Evolutionary conservation across 495 filamentous ascomycete genomes (phyloP).

Genomic region (Xylaria intraflava): DNA sequence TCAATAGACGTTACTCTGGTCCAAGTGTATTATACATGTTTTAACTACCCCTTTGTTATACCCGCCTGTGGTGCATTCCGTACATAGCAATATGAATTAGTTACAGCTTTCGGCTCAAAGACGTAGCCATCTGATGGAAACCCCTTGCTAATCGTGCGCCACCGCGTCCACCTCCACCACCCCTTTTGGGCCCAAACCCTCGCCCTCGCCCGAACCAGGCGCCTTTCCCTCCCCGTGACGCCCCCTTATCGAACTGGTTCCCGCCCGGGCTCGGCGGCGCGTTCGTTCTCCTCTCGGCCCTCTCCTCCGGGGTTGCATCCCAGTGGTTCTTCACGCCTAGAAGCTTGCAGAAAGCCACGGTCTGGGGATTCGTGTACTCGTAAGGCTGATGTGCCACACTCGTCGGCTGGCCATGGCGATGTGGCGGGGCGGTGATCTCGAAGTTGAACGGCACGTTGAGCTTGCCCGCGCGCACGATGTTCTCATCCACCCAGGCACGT

Average conservation of each 20-base stretch:
- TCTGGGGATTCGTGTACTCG: conserved; percentile 83
- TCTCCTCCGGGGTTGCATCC: conserved; percentile 61
- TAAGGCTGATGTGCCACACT: conserved; percentile 44
- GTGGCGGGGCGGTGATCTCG: conserved; percentile 62
- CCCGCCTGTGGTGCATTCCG: not conserved
- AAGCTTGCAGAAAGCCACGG: conserved; percentile 66
- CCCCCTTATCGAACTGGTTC: conserved; percentile 26
- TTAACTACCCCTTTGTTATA: conserved; percentile 2
- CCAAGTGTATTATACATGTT: not conserved
- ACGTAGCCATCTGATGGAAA: no score
- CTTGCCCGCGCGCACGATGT: conserved; percentile 54
- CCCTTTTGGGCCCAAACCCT: conserved; percentile 27
- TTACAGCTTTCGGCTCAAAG: no score
- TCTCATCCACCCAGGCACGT: conserved; percentile 66
- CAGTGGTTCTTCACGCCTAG: conserved; percentile 74
- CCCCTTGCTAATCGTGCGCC: not conserved
- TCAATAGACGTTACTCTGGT: not conserved
- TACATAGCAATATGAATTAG: not conserved
- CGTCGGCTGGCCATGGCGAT: conserved; percentile 41
- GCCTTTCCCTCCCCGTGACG: conserved; percentile 28
- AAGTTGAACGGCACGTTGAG: conserved; percentile 73
- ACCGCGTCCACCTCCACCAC: conserved; percentile 21
- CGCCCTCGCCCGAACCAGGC: conserved; percentile 33
- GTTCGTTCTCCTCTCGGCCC: conserved; percentile 41
- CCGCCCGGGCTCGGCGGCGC: conserved; percentile 19